Conservation (phyloP, 495 filamentous ascomycete species). For the Xylaria telfairii region DNA sequence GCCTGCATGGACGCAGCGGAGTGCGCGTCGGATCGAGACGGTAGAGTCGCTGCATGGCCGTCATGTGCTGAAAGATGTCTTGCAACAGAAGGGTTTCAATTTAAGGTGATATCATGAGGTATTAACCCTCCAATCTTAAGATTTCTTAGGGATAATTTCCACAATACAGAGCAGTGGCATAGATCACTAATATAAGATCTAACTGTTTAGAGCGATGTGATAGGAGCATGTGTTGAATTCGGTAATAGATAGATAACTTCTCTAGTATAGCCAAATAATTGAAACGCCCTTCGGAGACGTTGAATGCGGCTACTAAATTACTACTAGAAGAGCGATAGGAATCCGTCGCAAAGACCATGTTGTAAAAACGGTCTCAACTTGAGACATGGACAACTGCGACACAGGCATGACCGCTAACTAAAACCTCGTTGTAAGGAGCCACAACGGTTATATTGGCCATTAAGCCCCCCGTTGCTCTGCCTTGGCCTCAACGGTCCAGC, state of each 20-base stretch:
- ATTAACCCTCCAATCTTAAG: not conserved
- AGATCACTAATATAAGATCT: not conserved
- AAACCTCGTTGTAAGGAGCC: not conserved
- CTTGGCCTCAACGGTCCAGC: too few species aligned
- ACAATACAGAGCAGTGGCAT: not conserved
- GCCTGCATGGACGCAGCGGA: slow-evolving; percentile 35
- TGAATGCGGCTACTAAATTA: not conserved
- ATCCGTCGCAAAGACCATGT: too few species aligned
- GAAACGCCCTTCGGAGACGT: not conserved
- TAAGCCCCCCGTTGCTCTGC: not conserved
- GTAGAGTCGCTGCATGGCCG: slow-evolving; percentile 34
- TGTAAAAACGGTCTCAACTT: not conserved
- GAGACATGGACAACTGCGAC: not conserved
- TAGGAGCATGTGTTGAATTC: not conserved
- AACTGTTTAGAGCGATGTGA: not conserved
- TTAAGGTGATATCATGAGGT: not conserved
- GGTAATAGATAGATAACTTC: not conserved
- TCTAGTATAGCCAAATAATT: not conserved
- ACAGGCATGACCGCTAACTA: not conserved
- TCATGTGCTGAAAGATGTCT: slow-evolving; percentile 14
- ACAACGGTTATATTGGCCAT: not conserved
- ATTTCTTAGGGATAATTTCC: not conserved
- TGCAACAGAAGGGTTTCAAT: slow-evolving; percentile 16
- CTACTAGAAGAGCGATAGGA: too few species aligned
- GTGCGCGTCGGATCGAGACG: slow-evolving; percentile 32